Evolutionary conservation across 257 asterid species (phyloP), one percentile per base, ranked within the genome.

Genomic region (Rauvolfia tetraphylla): DNA sequence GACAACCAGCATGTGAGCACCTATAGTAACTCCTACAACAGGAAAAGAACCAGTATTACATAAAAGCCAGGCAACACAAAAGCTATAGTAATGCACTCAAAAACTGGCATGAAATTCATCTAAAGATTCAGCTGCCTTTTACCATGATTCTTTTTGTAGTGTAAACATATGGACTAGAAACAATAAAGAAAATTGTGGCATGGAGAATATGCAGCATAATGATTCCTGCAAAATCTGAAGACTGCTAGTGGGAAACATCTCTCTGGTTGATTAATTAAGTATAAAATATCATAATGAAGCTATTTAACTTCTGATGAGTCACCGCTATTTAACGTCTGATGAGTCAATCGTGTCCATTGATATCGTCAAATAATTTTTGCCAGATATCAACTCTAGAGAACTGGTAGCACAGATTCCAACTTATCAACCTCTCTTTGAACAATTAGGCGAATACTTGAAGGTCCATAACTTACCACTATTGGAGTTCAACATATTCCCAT

Each of bases 21-120:
- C 97, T 84, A 90, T 94, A 92, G 77, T 94, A 94, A 85, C 98
- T 92, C 92, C 98, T 94, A 39, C 77, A 81, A n/a, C 53, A 82
- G 59, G 34, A 76, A 4, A 75, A 80, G 39, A 58, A 75, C 70
- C 66, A 75, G 75, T 5, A 25, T 77, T n/a, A 53, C 42, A 57
- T 7, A 6, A 57, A 58, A 34, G 25, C 18, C 63, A 13, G 17
- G 51, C 62, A 54, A 75, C n/a, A 17, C 5, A 2, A 15, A 33
- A 33, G 39, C 66, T 14, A 39, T 2, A 6, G 18, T 58, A 25
- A 34, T 57, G 63, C 46, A 73, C 20, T 20, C 41, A 58, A 25
- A 14, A 25, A 9, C 23, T 72, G 33, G 23, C 22, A 0, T 27
- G 69, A 22, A 68, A 39, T 27, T 41, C 44, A 33, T 67, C 5